Base-by-base conservation (phyloP, 2,329 filamentous ascomycete species). In the Curvularia spicifera region DNA sequence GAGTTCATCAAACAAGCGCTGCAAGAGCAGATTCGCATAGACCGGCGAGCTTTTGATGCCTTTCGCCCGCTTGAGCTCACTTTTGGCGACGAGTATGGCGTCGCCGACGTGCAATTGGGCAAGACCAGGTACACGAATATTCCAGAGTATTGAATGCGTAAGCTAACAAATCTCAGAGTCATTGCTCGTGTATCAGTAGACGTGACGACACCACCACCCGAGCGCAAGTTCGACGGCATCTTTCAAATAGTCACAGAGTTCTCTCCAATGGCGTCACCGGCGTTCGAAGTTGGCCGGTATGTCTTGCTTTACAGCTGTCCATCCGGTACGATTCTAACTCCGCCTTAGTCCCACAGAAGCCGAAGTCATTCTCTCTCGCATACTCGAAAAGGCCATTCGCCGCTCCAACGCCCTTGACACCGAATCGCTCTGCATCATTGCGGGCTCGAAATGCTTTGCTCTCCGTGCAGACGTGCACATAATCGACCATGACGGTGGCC, bases 231-330 rank as follows among this genome's bases (percentile, higher is more conserved):
- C 74, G 95, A 98, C 76, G 95, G 95, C 76, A 86, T 96, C 77
- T 98, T 98, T 82, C 93, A 89, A 68, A 97, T 98, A 74, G 85
- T 89, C 53, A 91, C 93, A 54, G 95, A 98, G 76, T 87, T 99
- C 70, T 92, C 90, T 62, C 92, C 94, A 48, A 96, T 98, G 89
- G 90, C 91, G 28, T 93, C 92, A 46, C 93, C 95, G 13, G 89
- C 91, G 33, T 96, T 96, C 78, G 93, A 97, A 78, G 86, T 90
- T 67, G 91, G 91, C 76, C 86, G 87, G 85, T 88, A 83, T 58
- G 81, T 56, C 31, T 28, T 5, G 13, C 0, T 22, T 4, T 4
- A 48, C 28, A 12, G 48, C 5, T 42, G 20, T 51, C 31, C 60
- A 8, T 50, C 44, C 42, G 48, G 57, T 29, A n/a, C 20, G 56